Evolutionary conservation across 768 basidiomycete genomes (phyloP).

Genomic region (Obba rivulosa): DNA sequence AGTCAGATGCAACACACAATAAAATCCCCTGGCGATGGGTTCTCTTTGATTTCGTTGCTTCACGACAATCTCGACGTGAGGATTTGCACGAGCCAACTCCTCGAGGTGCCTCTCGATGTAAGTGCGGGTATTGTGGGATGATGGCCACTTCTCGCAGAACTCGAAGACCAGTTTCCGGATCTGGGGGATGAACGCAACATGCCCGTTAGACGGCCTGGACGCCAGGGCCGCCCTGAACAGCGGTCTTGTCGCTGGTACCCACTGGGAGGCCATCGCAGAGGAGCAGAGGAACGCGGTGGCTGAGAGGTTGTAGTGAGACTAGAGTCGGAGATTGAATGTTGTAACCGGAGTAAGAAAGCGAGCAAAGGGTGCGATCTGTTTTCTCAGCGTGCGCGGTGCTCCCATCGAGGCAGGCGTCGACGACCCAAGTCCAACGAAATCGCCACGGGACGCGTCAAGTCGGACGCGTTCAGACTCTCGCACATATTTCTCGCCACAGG

Average conservation of each 20-base stretch:
- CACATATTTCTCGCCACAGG: slow-evolving; percentile 20
- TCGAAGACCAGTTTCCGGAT: slow-evolving; percentile 87
- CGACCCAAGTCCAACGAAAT: slow-evolving; percentile 16
- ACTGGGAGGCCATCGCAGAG: slow-evolving; percentile 28
- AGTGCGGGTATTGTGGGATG: slow-evolving; percentile 65
- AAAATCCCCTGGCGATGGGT: slow-evolving; percentile 80
- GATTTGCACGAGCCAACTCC: slow-evolving; percentile 62
- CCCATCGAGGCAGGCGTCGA: slow-evolving; percentile 8
- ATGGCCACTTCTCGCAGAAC: slow-evolving; percentile 79
- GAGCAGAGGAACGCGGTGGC: background rate
- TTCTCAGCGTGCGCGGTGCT: background rate
- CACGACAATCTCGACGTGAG: slow-evolving; percentile 83
- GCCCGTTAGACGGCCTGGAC: slow-evolving; percentile 70
- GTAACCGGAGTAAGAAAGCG: background rate
- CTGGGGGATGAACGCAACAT: slow-evolving; percentile 65
- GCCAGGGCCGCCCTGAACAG: slow-evolving; percentile 43
- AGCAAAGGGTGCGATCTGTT: background rate
- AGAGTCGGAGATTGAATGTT: slow-evolving; percentile 25
- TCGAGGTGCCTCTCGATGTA: slow-evolving; percentile 63
- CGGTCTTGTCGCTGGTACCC: slow-evolving; percentile 26
- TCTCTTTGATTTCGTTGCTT: slow-evolving; percentile 69
- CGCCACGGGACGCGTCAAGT: slow-evolving; percentile 22
- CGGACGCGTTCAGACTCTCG: slow-evolving; percentile 15
- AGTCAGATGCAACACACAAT: slow-evolving; percentile 43
- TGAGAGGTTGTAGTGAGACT: background rate